These are phyloP conservation scores for Fusarium newnesense DNA, from an alignment of 2,329 filamentous ascomycete species.

Conservation along the genomic window DNA sequence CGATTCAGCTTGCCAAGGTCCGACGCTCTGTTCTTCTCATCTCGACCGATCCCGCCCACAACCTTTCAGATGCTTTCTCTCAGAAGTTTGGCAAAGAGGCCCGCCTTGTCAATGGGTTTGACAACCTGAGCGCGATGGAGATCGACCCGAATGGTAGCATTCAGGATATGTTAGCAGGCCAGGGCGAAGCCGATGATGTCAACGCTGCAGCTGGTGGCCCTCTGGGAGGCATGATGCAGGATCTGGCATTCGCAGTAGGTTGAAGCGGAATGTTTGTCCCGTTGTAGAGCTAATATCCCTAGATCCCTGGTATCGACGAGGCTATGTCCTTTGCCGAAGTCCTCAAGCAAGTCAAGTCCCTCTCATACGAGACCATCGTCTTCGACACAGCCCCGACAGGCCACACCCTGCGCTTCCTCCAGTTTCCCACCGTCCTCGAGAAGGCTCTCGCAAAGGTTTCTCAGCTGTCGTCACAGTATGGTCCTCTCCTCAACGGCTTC, in stretches of 20 bases:
- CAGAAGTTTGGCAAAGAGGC: slow-evolving; percentile 99
- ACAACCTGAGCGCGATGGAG: slow-evolving; percentile 97
- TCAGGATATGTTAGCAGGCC: slow-evolving; percentile 87
- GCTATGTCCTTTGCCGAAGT: slow-evolving; percentile 99
- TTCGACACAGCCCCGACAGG: slow-evolving; percentile 99
- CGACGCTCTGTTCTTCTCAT: slow-evolving; percentile 97
- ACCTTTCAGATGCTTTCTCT: slow-evolving; percentile 95
- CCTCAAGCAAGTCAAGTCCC: slow-evolving; percentile 97
- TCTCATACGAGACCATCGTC: slow-evolving; percentile 98
- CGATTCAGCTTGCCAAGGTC: slow-evolving; percentile 95
- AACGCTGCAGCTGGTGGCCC: slow-evolving; percentile 74
- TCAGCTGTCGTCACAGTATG: slow-evolving; percentile 92
- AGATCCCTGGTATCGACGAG: slow-evolving; percentile 99
- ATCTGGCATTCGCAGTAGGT: slow-evolving; percentile 91
- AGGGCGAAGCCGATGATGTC: slow-evolving; percentile 72
- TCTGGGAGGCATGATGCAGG: slow-evolving; percentile 98
- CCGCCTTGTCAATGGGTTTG: slow-evolving; percentile 88
- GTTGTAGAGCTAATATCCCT: not conserved
- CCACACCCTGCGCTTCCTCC: slow-evolving; percentile 97
- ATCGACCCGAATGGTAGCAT: slow-evolving; percentile 99
- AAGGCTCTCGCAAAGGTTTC: slow-evolving; percentile 98
- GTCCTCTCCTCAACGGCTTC: slow-evolving; percentile 93
- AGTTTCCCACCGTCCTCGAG: slow-evolving; percentile 97
- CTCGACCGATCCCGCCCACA: slow-evolving; percentile 98
- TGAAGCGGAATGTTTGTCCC: not conserved